Evolutionary conservation across 78 protist species (phyloP), one percentile per base, ranked within the genome.

Genomic region (Cavenderia fasciculata): DNA sequence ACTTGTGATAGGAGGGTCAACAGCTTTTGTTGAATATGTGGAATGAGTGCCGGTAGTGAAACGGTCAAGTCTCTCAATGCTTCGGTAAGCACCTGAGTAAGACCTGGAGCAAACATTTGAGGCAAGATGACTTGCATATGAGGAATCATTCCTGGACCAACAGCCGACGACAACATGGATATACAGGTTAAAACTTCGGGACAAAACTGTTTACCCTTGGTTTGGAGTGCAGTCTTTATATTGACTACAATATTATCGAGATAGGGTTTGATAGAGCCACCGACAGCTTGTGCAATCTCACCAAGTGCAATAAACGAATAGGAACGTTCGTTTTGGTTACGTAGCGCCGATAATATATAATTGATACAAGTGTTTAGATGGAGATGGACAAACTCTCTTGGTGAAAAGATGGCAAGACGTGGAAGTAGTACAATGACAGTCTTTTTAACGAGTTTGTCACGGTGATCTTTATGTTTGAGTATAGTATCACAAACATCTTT

Each of bases 121-220:
- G 94, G 86, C 18, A 91, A 34, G 8, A 91, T 69, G 1, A 27
- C 38, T 21, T 41, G 54, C 71, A 93, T 62, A 29, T 74, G 38
- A 18, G 52, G 71, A 11, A 47, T 27, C 78, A 79, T 62, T 11
- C 36, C 40, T 25, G 23, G 65, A 16, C 91, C 85, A 29, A 87
- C 91, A n/a, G 94, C 89, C 4, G 59, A 54, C 12, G 90, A 72
- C 49, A 86, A 70, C 93, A 93, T 93, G 56, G 74, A 47, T 21
- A 93, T 71, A 56, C 94, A 93, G 7, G 73, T 76, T 25, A 93
- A 31, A n/a, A 76, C 96, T 25, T 91, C 94, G 29, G 94, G 94
- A 68, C 85, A 59, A 56, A 74, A 59, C 44, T 68, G 88, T 76
- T 82, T 69, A 41, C 82, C 77, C 21, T 73, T 78, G 12, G 94